phyloP scores from a whole-genome alignment of 1,284 basidiomycete species.

The Leccinum pachyderme region DNA sequence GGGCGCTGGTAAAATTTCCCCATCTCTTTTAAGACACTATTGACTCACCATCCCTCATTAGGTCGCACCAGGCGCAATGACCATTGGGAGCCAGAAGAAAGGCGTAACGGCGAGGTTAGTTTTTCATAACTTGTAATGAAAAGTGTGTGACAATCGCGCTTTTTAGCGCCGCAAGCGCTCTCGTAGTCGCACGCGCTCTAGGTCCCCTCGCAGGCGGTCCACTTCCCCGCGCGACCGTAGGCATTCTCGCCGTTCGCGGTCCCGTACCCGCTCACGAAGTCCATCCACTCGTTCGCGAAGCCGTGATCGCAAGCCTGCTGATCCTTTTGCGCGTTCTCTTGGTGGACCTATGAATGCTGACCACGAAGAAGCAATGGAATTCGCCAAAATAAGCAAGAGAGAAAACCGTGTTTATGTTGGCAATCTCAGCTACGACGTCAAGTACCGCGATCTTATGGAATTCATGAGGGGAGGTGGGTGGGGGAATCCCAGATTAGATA shows the following conservation, averaged over 20 bases:
- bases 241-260: conserved; percentile 51
- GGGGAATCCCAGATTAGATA: conserved; percentile 58
- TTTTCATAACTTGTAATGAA: background rate
- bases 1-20: conserved; percentile 45
- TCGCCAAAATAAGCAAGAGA: conserved; percentile 91
- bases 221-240: conserved; percentile 52
- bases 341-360: conserved; percentile 91
- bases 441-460: conserved; percentile 96
- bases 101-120: conserved; percentile 62
- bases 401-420: conserved; percentile 98
- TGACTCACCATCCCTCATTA: conserved; percentile 13
- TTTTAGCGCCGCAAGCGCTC: conserved; percentile 56
- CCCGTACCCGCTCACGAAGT: conserved; percentile 50
- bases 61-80: conserved; percentile 51
- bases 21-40: background rate
- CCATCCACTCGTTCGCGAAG: conserved; percentile 60
- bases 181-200: conserved; percentile 56
- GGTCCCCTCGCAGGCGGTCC: conserved; percentile 63
- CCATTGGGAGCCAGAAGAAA: conserved; percentile 77
- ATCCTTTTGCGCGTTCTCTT: conserved; percentile 73
- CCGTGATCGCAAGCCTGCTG: conserved; percentile 59
- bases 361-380: conserved; percentile 85
- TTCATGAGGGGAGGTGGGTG: conserved; percentile 99
- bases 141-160: background rate
- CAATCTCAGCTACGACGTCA: conserved; percentile 97